Conservation (phyloP, 2,329 filamentous ascomycete genomes). For the Pseudogymnoascus destructans region DNA sequence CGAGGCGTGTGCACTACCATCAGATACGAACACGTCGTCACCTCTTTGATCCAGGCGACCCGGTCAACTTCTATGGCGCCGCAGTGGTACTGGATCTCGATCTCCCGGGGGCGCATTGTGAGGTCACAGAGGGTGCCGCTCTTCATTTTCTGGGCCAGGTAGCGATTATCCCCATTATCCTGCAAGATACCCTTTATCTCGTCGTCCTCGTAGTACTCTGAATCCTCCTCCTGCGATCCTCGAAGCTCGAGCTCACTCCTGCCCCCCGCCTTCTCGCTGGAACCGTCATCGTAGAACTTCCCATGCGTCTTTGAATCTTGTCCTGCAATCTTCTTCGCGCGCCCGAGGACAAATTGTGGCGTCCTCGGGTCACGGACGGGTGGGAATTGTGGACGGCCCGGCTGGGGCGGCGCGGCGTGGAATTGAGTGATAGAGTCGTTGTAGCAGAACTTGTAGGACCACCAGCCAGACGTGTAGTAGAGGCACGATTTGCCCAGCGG, state of each 20-base stretch:
- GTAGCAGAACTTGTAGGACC: conserved; percentile 67
- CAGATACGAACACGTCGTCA: conserved; percentile 57
- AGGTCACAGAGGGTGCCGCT: conserved; percentile 58
- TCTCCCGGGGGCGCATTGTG: conserved; percentile 51
- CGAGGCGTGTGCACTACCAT: conserved; percentile 63
- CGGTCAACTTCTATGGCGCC: conserved; percentile 48
- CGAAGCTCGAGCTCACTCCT: conserved; percentile 17
- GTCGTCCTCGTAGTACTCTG: conserved; percentile 9
- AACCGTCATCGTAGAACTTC: conserved; percentile 18
- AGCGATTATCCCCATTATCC: conserved; percentile 52
- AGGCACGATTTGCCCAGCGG: conserved; percentile 57
- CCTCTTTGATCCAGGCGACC: conserved; percentile 62
- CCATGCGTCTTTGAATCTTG: conserved; percentile 14
- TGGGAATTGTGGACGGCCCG: conserved; percentile 47
- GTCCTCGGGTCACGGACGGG: conserved; percentile 52
- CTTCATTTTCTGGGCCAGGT: conserved; percentile 53
- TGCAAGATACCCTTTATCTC: conserved; percentile 36
- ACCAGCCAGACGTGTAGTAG: conserved; percentile 61
- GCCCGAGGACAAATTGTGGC: conserved; percentile 50
- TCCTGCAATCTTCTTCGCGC: conserved; percentile 29
- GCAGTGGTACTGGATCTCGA: conserved; percentile 51
- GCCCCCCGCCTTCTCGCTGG: conserved; percentile 19
- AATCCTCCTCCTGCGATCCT: conserved; percentile 18
- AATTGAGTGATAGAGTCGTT: conserved; percentile 56
- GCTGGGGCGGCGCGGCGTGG: conserved; percentile 50